phyloP scores from a whole-genome alignment of 2,329 filamentous ascomycete genomes.

The Aspergillus aculeatinus region DNA sequence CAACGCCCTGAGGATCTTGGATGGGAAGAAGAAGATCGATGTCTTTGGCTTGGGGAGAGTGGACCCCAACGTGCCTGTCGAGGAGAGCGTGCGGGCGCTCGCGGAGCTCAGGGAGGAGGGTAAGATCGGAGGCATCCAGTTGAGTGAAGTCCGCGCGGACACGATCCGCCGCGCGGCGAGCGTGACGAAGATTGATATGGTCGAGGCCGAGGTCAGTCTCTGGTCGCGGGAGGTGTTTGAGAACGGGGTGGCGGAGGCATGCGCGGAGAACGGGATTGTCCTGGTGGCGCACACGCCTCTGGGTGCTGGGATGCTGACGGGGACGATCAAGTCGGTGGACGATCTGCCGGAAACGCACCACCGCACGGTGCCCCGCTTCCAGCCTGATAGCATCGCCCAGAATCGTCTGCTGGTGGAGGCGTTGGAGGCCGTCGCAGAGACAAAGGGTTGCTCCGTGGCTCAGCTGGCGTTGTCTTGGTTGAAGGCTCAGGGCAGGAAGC shows the following conservation, averaged over 20 bases:
- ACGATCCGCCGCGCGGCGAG: conserved; percentile 39
- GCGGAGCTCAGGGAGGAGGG: conserved; percentile 34
- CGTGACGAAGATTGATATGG: conserved; percentile 46
- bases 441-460: conserved; percentile 60
- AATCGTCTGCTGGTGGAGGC: conserved; percentile 63
- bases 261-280: conserved; percentile 65
- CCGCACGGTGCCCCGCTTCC: conserved; percentile 57
- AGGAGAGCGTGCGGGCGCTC: conserved; percentile 40
- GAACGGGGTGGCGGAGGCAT: conserved; percentile 52
- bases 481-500: conserved; percentile 48
- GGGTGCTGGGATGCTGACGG: conserved; percentile 59
- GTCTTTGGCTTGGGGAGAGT: conserved; percentile 56
- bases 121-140: conserved; percentile 37
- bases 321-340: conserved; percentile 49
- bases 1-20: no score
- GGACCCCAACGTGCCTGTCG: conserved; percentile 50
- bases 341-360: conserved; percentile 55
- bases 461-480: conserved; percentile 70
- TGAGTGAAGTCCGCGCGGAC: conserved; percentile 37
- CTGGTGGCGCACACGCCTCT: conserved; percentile 73
- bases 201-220: conserved; percentile 58
- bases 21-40: conserved; percentile 52
- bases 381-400: conserved; percentile 60
- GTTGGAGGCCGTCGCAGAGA: conserved; percentile 58
- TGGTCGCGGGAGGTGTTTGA: conserved; percentile 54